phyloP scores from a whole-genome alignment of 2,329 filamentous ascomycete species.

The Calonectria henricotiae region DNA sequence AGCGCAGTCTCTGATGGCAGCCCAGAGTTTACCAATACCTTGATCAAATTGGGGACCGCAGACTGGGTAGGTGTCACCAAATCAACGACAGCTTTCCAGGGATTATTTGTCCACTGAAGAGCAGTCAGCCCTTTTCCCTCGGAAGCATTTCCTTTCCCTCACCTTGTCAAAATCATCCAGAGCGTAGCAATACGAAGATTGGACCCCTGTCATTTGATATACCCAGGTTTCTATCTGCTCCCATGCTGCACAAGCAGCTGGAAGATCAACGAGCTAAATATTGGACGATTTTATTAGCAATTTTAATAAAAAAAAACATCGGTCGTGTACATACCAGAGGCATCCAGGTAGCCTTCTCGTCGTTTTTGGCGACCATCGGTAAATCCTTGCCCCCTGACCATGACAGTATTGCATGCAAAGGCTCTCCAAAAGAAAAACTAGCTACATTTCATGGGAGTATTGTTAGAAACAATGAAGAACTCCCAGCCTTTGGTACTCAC shows the following conservation, averaged over 20 bases:
- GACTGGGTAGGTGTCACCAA: neutral
- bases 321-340: conserved; percentile 44
- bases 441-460: conserved; percentile 36
- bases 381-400: conserved; percentile 48
- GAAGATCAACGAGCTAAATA: conserved; percentile 37
- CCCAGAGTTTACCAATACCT: conserved; percentile 43
- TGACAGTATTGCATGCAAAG: conserved; percentile 45
- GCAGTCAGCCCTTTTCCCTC: neutral
- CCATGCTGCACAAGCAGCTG: conserved; percentile 29
- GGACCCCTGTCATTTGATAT: conserved; percentile 9
- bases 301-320: neutral
- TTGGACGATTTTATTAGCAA: neutral
- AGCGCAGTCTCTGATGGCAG: conserved; percentile 49
- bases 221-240: conserved; percentile 26
- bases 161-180: conserved; percentile 36
- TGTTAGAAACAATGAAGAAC: neutral
- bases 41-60: conserved; percentile 43
- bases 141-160: neutral
- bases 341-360: conserved; percentile 53
- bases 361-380: conserved; percentile 51
- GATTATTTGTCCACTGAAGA: neutral
- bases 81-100: neutral
- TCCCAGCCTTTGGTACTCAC: conserved; percentile 13
- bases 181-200: conserved; percentile 30
- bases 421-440: conserved; percentile 50